phyloP scores from a whole-genome alignment of 1,139 yeast genomes.

The Blastobotrys aristatus region DNA sequence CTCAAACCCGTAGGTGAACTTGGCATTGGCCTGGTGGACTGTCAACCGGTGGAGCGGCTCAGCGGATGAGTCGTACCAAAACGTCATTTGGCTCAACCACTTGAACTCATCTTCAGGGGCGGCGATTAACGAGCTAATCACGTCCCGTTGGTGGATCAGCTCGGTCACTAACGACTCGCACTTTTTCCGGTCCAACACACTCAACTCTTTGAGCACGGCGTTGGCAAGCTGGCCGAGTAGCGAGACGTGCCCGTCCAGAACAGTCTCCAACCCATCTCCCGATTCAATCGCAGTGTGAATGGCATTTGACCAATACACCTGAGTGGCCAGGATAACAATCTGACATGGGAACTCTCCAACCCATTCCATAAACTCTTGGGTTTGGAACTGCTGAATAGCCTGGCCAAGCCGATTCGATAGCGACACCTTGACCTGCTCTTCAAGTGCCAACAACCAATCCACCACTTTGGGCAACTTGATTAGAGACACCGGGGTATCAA shows the following conservation, averaged over 20 bases:
- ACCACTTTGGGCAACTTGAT: slow-evolving; percentile 43
- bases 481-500: slow-evolving; percentile 45
- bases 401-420: slow-evolving; percentile 38
- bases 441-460: slow-evolving; percentile 64
- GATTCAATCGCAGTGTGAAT: neutral
- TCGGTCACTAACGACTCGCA: slow-evolving; percentile 62
- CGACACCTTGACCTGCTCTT: slow-evolving; percentile 43
- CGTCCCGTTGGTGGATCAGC: slow-evolving; percentile 54
- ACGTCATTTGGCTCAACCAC: slow-evolving; percentile 57
- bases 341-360: slow-evolving; percentile 50
- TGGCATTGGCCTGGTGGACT: slow-evolving; percentile 51
- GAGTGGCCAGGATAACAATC: slow-evolving; percentile 51
- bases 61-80: slow-evolving; percentile 39
- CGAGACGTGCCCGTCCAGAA: slow-evolving; percentile 12
- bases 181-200: slow-evolving; percentile 42
- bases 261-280: slow-evolving; percentile 10
- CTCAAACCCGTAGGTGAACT: slow-evolving; percentile 69
- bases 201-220: slow-evolving; percentile 32
- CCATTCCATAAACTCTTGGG: slow-evolving; percentile 32
- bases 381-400: slow-evolving; percentile 27
- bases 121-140: slow-evolving; percentile 32
- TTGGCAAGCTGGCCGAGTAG: slow-evolving; percentile 33
- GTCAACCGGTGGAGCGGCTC: slow-evolving; percentile 34
- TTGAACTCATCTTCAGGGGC: slow-evolving; percentile 27
- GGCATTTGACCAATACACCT: slow-evolving; percentile 35